Percentiles rank a stretch among this genome's conserved stretches.
Conservation (phyloP, 306 rosid species). For the Trifolium subterraneum region DNA sequence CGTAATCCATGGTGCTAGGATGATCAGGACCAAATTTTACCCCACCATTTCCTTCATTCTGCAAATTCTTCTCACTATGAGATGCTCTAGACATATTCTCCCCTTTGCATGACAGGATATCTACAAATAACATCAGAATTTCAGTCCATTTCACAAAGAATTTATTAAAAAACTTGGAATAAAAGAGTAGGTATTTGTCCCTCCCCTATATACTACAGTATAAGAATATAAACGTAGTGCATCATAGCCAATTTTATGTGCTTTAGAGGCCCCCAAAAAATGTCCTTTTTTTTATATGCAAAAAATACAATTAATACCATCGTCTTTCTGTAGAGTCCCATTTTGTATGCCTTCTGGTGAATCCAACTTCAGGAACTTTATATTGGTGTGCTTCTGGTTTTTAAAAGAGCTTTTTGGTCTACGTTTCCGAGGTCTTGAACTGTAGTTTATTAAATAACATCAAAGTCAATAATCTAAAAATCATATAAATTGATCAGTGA, state of each 20-base stretch:
- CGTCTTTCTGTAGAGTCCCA: slow-evolving; percentile 56
- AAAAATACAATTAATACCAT: slow-evolving; percentile 55
- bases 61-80: slow-evolving; percentile 56
- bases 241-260: not conserved
- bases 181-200: not conserved
- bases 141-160: slow-evolving; percentile 47
- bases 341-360: slow-evolving; percentile 64
- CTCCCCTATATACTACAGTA: slow-evolving; percentile 21
- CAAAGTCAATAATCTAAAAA: slow-evolving; percentile 37
- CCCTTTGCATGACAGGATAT: slow-evolving; percentile 62
- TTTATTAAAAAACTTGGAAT: slow-evolving; percentile 9
- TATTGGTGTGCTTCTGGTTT: slow-evolving; percentile 57
- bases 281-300: not conserved
- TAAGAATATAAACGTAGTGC: not conserved
- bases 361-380: slow-evolving; percentile 87
- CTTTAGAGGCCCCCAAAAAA: not conserved
- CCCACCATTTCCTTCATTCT: slow-evolving; percentile 54
- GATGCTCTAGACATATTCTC: slow-evolving; percentile 55
- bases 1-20: slow-evolving; percentile 57
- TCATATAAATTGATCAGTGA: slow-evolving; percentile 42
- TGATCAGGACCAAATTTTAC: slow-evolving; percentile 58
- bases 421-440: slow-evolving; percentile 70
- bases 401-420: slow-evolving; percentile 50
- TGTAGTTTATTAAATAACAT: slow-evolving; percentile 50
- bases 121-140: slow-evolving; percentile 45